phyloP scores from a whole-genome alignment of 768 basidiomycete genomes.

The Pisolithus marmoratus region DNA sequence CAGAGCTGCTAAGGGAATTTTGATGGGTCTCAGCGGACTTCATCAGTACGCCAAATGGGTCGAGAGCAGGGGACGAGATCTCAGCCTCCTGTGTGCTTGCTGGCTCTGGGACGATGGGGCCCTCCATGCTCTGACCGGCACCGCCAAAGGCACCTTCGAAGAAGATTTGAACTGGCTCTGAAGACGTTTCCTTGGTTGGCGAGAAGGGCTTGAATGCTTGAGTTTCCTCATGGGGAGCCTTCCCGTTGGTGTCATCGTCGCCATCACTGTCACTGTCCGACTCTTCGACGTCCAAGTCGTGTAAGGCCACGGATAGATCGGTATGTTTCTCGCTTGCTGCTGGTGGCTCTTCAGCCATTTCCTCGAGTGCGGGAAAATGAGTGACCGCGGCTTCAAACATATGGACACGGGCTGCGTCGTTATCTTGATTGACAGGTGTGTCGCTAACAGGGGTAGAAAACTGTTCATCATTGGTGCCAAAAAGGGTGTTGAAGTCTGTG shows the following conservation, averaged over 20 bases:
- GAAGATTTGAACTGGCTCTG: constrained; percentile 17
- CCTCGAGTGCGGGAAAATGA: constrained; percentile 37
- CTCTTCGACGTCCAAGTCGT: constrained; percentile 54
- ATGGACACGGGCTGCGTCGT: constrained; percentile 11
- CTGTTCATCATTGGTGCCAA: constrained; percentile 40
- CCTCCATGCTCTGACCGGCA: constrained; percentile 14
- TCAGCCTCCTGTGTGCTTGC: constrained; percentile 13
- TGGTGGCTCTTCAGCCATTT: constrained; percentile 11
- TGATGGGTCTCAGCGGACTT: constrained; percentile 17
- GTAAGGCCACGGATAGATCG: constrained; percentile 46
- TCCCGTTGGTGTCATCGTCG: constrained; percentile 35
- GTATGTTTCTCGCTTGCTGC: constrained; percentile 33
- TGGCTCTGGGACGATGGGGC: constrained; percentile 15
- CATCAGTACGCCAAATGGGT: constrained; percentile 37
- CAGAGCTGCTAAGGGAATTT: constrained; percentile 52
- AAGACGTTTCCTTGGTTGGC: constrained; percentile 7
- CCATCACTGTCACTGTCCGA: constrained; percentile 53
- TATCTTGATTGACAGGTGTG: constrained; percentile 17
- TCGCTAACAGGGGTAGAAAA: constrained; percentile 48
- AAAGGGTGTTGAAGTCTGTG: constrained; percentile 14
- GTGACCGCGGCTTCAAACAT: constrained; percentile 22
- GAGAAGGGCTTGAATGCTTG: constrained; percentile 12
- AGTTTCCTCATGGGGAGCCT: constrained; percentile 15
- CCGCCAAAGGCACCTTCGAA: constrained; percentile 58
- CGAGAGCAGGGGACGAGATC: constrained; percentile 21